Base-by-base conservation (phyloP, 2,329 filamentous ascomycete species). In the Xylariales sp. region DNA sequence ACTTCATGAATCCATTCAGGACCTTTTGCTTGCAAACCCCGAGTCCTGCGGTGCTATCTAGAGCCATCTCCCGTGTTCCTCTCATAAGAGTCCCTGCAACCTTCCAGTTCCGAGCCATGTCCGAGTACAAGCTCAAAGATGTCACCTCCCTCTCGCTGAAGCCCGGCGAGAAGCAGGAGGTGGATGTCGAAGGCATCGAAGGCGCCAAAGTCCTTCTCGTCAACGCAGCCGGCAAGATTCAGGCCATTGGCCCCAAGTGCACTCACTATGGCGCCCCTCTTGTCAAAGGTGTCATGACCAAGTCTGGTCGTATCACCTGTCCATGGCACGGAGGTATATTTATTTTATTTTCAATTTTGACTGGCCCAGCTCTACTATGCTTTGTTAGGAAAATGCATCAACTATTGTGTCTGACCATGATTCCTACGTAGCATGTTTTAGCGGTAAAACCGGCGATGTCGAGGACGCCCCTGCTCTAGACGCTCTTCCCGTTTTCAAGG, bases 381-480 rank as follows among this genome's bases (percentile, higher is more conserved):
- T n/a, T n/a, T n/a, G n/a, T n/a, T n/a, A n/a, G n/a, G n/a, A n/a
- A n/a, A n/a, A n/a, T n/a, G n/a, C n/a, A n/a, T n/a, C n/a, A n/a
- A n/a, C n/a, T n/a, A n/a, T n/a, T n/a, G n/a, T n/a, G n/a, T n/a
- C n/a, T 37, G 16, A 37, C 34, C 6, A 14, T 1, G 20, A 7
- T 40, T n/a, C 16, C 46, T 49, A 17, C 29, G 37, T 46, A 90
- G 93, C 93, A 40, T 98, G 93, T 70, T 98, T 96, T 68, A 93
- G 88, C 46, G 80, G 88, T 46, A 75, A 76, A 40, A 94, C 85
- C 5, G 93, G 93, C 37, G 93, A 98, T 53, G 86, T 97, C 42
- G 93, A 98, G 65, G 88, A 97, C 56, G 90, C 91, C 1, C 93
- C 93, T 0, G 93, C 88, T 2, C 77, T 95, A 18, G 88, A 97